Evolutionary conservation across 202 grass and related monocot species (phyloP).

Genomic region (Digitaria exilis): DNA sequence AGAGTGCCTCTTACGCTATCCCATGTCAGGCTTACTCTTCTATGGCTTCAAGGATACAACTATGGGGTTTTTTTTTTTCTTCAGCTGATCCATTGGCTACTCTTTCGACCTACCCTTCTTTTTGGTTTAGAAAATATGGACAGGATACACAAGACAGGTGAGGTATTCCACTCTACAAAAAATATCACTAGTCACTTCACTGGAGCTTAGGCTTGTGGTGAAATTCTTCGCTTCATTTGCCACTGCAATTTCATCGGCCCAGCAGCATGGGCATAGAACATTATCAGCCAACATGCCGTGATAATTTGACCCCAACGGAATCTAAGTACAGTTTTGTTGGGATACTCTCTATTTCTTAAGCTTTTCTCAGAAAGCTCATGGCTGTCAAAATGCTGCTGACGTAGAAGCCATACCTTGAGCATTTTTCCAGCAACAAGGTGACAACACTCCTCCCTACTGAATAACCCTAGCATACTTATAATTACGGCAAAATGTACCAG

Average conservation of each 20-base stretch:
- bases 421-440: conserved; percentile 6
- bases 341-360: neutral
- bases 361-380: neutral
- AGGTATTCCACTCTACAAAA: neutral
- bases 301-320: conserved; percentile 12
- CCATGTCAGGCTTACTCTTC: conserved; percentile 38
- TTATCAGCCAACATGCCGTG: neutral
- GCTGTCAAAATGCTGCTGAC: neutral
- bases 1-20: conserved; percentile 28
- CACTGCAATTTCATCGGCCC: neutral
- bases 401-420: neutral
- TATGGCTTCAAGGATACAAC: neutral
- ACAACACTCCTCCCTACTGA: neutral
- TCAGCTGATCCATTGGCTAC: neutral
- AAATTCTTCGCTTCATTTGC: neutral
- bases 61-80: neutral
- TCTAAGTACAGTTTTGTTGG: neutral
- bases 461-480: conserved; percentile 14
- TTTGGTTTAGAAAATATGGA: neutral
- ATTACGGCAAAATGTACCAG: conserved; percentile 24
- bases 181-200: conserved; percentile 1
- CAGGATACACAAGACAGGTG: neutral
- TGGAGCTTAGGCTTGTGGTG: neutral
- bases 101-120: conserved; percentile 4
- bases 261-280: neutral